These are phyloP conservation scores for Talaromyces stipitatus DNA, from an alignment of 495 filamentous ascomycete genomes.

Conservation along the genomic window DNA sequence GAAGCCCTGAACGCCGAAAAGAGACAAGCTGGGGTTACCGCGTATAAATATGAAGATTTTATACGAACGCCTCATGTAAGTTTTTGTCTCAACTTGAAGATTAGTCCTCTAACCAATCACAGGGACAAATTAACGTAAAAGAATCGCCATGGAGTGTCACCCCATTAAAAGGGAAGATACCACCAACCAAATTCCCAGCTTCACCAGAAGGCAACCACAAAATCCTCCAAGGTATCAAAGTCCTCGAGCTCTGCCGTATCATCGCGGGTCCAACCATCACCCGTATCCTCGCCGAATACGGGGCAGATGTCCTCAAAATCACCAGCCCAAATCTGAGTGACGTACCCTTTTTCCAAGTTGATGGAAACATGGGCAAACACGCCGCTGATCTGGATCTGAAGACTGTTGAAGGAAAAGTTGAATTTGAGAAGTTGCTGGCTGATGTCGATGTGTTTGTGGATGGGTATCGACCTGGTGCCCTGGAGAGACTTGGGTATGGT, in stretches of 20 bases:
- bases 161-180: conserved; percentile 34
- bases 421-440: conserved; percentile 51
- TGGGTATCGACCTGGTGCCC: conserved; percentile 59
- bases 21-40: conserved; percentile 59
- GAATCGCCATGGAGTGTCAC: conserved; percentile 48
- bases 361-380: conserved; percentile 67
- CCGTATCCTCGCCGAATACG: conserved; percentile 59
- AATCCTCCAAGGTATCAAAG: conserved; percentile 33
- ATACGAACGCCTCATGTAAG: conserved; percentile 52
- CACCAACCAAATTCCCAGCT: conserved; percentile 46
- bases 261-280: conserved; percentile 55
- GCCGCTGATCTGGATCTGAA: conserved; percentile 53
- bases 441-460: conserved; percentile 57
- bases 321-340: conserved; percentile 61
- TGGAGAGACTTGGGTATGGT: conserved; percentile 59
- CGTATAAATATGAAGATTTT: conserved; percentile 59
- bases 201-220: conserved; percentile 17
- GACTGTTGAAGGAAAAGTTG: conserved; percentile 36
- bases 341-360: conserved; percentile 75
- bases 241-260: conserved; percentile 63
- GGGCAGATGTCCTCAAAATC: conserved; percentile 61
- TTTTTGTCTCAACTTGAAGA: conserved; percentile 8
- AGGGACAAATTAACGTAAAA: conserved; percentile 41
- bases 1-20: conserved; percentile 55
- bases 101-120: conserved; percentile 7